A percentile compares a stretch with the other conserved stretches of the same genome.
Conservation (phyloP, 306 rosid genomes). For the Psophocarpus tetragonolobus region DNA sequence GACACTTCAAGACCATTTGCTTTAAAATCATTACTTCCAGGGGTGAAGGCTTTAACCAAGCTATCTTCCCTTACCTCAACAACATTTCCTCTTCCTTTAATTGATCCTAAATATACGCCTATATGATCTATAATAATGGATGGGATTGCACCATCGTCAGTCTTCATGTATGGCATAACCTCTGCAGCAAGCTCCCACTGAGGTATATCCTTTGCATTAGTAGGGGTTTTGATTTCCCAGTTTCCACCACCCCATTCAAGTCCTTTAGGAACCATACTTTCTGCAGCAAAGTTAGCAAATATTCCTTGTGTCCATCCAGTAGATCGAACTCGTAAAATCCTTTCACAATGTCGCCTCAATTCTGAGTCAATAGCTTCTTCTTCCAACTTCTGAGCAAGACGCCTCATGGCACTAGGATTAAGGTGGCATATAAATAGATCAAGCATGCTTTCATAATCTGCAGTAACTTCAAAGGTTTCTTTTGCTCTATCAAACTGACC, state of each 20-base stretch:
- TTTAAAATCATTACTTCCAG: conserved; percentile 53
- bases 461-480: conserved; percentile 93
- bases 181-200: conserved; percentile 98
- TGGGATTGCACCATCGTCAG: conserved; percentile 91
- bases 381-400: conserved; percentile 98
- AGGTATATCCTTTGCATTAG: conserved; percentile 83
- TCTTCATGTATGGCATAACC: conserved; percentile 94
- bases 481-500: conserved; percentile 97
- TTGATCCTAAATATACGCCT: conserved; percentile 89
- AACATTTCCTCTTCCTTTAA: conserved; percentile 88
- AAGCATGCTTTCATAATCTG: conserved; percentile 89
- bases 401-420: conserved; percentile 98
- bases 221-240: conserved; percentile 99
- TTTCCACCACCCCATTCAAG: conserved; percentile 99
- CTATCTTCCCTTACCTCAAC: conserved; percentile 94
- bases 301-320: conserved; percentile 99
- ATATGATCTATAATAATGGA: conserved; percentile 88
- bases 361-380: conserved; percentile 95
- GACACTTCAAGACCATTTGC: conserved; percentile 52
- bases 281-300: conserved; percentile 98
- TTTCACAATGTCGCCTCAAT: conserved; percentile 93
- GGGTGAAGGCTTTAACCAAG: conserved; percentile 68
- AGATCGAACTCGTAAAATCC: conserved; percentile 90
- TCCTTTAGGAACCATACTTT: conserved; percentile 99
- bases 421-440: conserved; percentile 98